Percentiles rank a stretch among this genome's conserved stretches.
Conservation (phyloP, 2,329 filamentous ascomycete species). For the Cercospora beticola region DNA sequence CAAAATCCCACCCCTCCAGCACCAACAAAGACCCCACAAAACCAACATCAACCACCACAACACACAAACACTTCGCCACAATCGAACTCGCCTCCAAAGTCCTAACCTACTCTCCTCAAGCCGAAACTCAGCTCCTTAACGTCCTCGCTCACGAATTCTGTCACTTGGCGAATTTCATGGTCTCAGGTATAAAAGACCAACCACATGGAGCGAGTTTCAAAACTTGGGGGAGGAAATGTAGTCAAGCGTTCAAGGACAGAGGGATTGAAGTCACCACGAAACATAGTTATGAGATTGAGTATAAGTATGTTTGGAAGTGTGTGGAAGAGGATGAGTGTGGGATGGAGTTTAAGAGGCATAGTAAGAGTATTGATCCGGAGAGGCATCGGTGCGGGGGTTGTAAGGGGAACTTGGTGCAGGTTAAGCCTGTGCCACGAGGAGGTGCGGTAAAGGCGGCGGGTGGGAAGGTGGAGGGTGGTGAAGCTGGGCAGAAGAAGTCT, state of each 20-base stretch:
- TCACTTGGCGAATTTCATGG: conserved; percentile 88
- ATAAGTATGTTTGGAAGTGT: conserved; percentile 88
- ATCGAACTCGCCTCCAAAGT: conserved; percentile 91
- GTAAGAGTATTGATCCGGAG: conserved; percentile 73
- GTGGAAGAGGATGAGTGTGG: conserved; percentile 54
- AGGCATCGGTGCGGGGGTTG: conserved; percentile 77
- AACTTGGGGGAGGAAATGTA: conserved; percentile 63
- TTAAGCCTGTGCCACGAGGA: conserved; percentile 66
- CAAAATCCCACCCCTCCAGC: conserved; percentile 32
- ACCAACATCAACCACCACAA: conserved; percentile 28
- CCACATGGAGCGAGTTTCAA: conserved; percentile 87
- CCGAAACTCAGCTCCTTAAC: conserved; percentile 62
- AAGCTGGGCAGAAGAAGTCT: neutral
- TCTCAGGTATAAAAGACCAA: conserved; percentile 69
- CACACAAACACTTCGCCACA: conserved; percentile 57
- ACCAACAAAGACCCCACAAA: conserved; percentile 5
- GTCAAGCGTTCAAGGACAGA: conserved; percentile 58
- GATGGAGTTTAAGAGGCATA: conserved; percentile 77
- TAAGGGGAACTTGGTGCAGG: conserved; percentile 67
- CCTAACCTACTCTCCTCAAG: conserved; percentile 66
- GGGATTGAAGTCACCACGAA: conserved; percentile 82
- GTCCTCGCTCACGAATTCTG: conserved; percentile 97
- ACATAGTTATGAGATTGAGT: conserved; percentile 85
- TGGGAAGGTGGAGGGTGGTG: neutral
- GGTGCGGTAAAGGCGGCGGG: conserved; percentile 10